phyloP scores from a whole-genome alignment of 73 alveolate genomes.

The Blepharisma japonicum region DNA sequence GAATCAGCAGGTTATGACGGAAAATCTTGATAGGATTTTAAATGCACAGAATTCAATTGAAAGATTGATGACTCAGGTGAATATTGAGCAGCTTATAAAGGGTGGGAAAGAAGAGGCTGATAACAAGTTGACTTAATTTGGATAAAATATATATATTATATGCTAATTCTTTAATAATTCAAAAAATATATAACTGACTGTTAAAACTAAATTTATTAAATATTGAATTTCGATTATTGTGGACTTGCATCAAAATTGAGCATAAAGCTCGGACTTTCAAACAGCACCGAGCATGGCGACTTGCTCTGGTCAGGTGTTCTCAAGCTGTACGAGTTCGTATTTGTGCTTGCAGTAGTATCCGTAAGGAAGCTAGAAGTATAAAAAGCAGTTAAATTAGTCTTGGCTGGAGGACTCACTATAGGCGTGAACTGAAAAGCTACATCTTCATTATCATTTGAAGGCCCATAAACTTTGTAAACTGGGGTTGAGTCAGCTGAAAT shows the following conservation, averaged over 20 bases:
- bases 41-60: not conserved
- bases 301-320: constrained; percentile 8
- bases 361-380: not conserved
- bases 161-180: too few relatives aligned
- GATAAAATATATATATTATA: too few relatives aligned
- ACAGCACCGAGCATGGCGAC: not conserved
- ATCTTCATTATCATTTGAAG: not conserved
- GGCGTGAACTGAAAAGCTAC: not conserved
- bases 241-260: not conserved
- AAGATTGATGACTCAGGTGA: not conserved
- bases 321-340: not conserved
- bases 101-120: not conserved
- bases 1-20: not conserved
- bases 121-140: too few relatives aligned
- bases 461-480: too few relatives aligned
- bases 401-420: not conserved
- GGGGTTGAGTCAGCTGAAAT: not conserved
- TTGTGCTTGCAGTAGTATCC: not conserved
- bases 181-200: too few relatives aligned
- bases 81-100: not conserved
- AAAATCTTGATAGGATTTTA: not conserved
- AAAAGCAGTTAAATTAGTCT: not conserved
- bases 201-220: too few relatives aligned
- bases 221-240: too few relatives aligned
- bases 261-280: constrained; percentile 29